Evolutionary conservation across 2,329 filamentous ascomycete genomes (phyloP).

Genomic region (Beauveria asiatica): DNA sequence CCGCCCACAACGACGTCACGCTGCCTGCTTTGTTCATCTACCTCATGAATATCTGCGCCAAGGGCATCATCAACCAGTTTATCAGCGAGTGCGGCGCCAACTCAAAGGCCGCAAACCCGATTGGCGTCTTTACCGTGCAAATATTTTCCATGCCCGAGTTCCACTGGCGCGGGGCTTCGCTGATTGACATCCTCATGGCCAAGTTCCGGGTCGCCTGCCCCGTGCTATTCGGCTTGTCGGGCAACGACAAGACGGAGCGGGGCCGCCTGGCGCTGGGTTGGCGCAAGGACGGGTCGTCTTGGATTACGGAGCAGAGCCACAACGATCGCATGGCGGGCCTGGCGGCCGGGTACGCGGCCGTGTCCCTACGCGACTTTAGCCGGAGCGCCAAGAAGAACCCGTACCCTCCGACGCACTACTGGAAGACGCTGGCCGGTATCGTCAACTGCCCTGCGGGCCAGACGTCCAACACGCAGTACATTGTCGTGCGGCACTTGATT

Average conservation of each 20-base stretch:
- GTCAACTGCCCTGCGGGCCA: constrained; percentile 62
- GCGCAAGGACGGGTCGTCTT: constrained; percentile 53
- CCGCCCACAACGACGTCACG: constrained; percentile 41
- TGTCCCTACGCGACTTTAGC: constrained; percentile 75
- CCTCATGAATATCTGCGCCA: constrained; percentile 67
- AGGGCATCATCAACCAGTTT: constrained; percentile 63
- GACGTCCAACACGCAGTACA: constrained; percentile 64
- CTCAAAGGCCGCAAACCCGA: constrained; percentile 61
- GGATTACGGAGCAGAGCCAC: constrained; percentile 63
- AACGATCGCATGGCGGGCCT: constrained; percentile 76
- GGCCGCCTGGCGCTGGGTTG: constrained; percentile 66
- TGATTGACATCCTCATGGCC: constrained; percentile 77
- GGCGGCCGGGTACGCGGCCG: constrained; percentile 72
- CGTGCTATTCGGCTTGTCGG: constrained; percentile 74
- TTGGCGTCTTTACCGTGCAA: constrained; percentile 68
- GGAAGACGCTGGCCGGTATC: constrained; percentile 68
- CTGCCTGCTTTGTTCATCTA: constrained; percentile 63
- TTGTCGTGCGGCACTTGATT: constrained; percentile 63
- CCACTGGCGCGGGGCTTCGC: constrained; percentile 54
- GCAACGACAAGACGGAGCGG: constrained; percentile 61
- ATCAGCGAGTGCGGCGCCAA: constrained; percentile 57
- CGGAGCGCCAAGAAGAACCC: constrained; percentile 61
- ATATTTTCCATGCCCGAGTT: constrained; percentile 65
- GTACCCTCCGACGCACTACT: constrained; percentile 73
- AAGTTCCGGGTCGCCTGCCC: constrained; percentile 78